Evolutionary conservation across 148 eudicot species (phyloP).

Genomic region (Rhododendron molle): DNA sequence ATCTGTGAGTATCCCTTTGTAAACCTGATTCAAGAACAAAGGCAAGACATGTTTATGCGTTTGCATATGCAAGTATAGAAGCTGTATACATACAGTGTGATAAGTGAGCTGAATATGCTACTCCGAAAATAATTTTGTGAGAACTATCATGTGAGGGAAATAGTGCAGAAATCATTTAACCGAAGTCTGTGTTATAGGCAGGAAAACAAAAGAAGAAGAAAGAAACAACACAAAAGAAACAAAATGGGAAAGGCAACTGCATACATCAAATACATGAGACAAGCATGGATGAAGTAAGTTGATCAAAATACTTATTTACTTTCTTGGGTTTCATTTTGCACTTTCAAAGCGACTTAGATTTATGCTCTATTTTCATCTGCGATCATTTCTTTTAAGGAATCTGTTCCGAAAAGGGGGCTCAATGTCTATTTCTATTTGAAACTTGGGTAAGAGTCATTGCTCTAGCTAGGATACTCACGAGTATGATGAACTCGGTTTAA

Average conservation of each 20-base stretch:
- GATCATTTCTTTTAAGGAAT: too few relatives aligned
- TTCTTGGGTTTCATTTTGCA: too few relatives aligned
- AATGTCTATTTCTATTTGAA: too few relatives aligned
- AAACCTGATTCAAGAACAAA: constrained; percentile 33
- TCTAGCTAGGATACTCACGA: not conserved
- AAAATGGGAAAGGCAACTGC: not conserved
- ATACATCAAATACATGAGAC: not conserved
- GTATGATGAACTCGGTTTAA: not conserved
- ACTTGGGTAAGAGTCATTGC: too few relatives aligned
- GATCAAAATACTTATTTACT: not conserved
- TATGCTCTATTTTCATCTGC: too few relatives aligned
- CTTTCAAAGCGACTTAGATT: too few relatives aligned
- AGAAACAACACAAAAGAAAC: not conserved
- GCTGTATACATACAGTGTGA: not conserved
- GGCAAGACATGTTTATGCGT: not conserved
- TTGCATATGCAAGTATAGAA: not conserved
- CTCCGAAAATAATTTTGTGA: not conserved
- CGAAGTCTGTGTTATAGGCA: not conserved
- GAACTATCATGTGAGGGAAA: not conserved
- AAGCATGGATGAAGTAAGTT: not conserved
- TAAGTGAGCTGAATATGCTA: not conserved
- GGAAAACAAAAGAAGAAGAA: not conserved
- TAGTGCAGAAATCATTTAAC: not conserved
- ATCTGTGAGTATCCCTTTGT: constrained; percentile 56
- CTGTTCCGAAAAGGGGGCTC: too few relatives aligned